These are phyloP conservation scores for Alternaria arborescens DNA, from an alignment of 2,329 filamentous ascomycete species.

Conservation along the genomic window DNA sequence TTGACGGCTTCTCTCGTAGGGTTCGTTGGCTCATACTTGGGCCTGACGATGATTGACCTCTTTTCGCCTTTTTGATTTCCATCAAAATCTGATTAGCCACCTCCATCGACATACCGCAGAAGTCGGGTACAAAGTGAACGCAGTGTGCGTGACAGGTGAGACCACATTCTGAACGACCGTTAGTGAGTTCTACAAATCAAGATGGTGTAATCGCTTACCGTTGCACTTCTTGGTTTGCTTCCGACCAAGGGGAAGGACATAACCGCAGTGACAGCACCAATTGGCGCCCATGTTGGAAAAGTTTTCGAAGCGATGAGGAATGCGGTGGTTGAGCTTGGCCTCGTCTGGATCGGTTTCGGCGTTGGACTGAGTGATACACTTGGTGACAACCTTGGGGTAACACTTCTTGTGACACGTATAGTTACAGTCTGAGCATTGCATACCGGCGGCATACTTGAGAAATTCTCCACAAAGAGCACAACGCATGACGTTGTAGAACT, in stretches of 20 bases:
- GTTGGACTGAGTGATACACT: slow-evolving; percentile 99
- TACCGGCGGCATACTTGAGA: slow-evolving; percentile 96
- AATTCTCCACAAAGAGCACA: slow-evolving; percentile 98
- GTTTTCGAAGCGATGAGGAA: slow-evolving; percentile 95
- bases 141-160: slow-evolving; percentile 92
- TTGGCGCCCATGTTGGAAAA: slow-evolving; percentile 98
- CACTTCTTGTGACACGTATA: slow-evolving; percentile 99
- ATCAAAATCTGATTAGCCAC: slow-evolving; percentile 92
- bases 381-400: slow-evolving; percentile 95
- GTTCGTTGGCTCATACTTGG: slow-evolving; percentile 58
- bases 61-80: slow-evolving; percentile 82
- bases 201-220: slow-evolving; percentile 62
- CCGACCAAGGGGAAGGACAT: slow-evolving; percentile 91
- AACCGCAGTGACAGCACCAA: slow-evolving; percentile 99
- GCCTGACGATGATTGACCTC: slow-evolving; percentile 65
- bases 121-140: slow-evolving; percentile 95
- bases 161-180: slow-evolving; percentile 73
- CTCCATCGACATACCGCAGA: slow-evolving; percentile 99
- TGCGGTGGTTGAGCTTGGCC: slow-evolving; percentile 99
- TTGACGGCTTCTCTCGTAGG: slow-evolving; percentile 49
- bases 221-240: slow-evolving; percentile 94
- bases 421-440: slow-evolving; percentile 99
- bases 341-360: slow-evolving; percentile 98
- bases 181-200: slow-evolving; percentile 23
- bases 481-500: slow-evolving; percentile 99